Base-by-base conservation (phyloP, 805 yeast genomes). In the Pichia sporocuriosa region DNA sequence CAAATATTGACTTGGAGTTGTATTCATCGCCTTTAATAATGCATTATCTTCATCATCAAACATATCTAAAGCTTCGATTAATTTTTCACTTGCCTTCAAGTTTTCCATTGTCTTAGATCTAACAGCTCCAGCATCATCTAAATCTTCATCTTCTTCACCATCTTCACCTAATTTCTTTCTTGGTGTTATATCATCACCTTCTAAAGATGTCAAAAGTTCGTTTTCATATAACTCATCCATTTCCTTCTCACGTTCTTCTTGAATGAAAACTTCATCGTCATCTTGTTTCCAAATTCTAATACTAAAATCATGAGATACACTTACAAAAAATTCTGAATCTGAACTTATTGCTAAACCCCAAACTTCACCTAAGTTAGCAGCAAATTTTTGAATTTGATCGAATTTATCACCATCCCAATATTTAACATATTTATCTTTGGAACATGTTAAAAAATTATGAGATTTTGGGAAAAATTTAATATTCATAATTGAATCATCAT, bases 341-440 rank as follows among this genome's bases (percentile, higher is more conserved):
- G 65, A 62, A 45, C 94, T 79, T 15, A 90, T 73, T n/a, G 89
- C 82, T 37, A 93, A 59, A 30, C 87, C 75, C 98, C 97, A 93
- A 20, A 93, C 94, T 65, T 93, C 97, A 43, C 87, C 75, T 45
- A 87, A 95, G 60, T 93, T 97, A 5, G 83, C 89, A 4, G 77
- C 72, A 25, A 93, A 68, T 54, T 83, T 85, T 62, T 93, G 97
- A 47, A 93, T 78, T 61, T 90, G 84, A 53, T 86, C 96, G 61
- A 93, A 93, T 63, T 93, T 93, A 54, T 85, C 94, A 50, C 97
- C 99, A 62, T 93, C 99, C 99, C 99, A 93, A 62, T 87, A 88
- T 63, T 93, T 93, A 42, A 93, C 75, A 45, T 82, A 63, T 12
- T 84, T 88, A 63, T 93, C 99, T 57, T 93, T 93, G 26, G 90